Percentiles rank a stretch among this genome's conserved stretches.
Evolutionary conservation across 1,139 yeast genomes (phyloP).

Genomic region (Candida tunisiensis): DNA sequence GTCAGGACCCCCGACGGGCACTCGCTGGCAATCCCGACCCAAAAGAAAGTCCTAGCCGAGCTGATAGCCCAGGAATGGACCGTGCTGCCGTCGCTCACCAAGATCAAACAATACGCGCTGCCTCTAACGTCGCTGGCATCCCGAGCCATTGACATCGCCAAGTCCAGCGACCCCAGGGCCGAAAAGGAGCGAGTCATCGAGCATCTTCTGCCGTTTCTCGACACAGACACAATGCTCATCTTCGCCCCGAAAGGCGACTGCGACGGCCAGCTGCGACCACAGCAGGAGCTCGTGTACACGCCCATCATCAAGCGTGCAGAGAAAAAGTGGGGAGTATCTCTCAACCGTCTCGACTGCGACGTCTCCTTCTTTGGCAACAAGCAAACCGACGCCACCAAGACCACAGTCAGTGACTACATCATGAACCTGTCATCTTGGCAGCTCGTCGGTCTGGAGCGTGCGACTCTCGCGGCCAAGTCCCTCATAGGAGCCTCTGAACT

Average conservation of each 20-base stretch:
- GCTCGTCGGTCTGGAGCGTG: constrained; percentile 75
- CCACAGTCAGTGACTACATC: constrained; percentile 51
- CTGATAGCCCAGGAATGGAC: constrained; percentile 83
- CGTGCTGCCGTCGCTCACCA: constrained; percentile 46
- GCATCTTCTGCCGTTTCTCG: constrained; percentile 56
- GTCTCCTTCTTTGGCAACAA: constrained; percentile 57
- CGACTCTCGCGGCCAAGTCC: constrained; percentile 73
- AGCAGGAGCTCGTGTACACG: constrained; percentile 58
- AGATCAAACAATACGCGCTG: constrained; percentile 62
- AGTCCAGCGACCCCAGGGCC: constrained; percentile 8
- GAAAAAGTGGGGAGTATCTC: constrained; percentile 31
- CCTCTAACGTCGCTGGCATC: constrained; percentile 83
- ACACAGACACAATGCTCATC: constrained; percentile 83
- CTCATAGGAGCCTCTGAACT: constrained; percentile 39
- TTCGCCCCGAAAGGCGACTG: constrained; percentile 73
- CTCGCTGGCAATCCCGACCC: constrained; percentile 43
- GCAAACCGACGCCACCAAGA: constrained; percentile 44
- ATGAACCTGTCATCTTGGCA: constrained; percentile 51
- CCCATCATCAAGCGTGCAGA: constrained; percentile 63
- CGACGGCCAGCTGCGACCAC: constrained; percentile 62
- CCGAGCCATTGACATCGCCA: constrained; percentile 52
- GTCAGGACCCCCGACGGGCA: constrained; percentile 77
- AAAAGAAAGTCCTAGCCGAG: constrained; percentile 46
- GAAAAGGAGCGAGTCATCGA: constrained; percentile 13
- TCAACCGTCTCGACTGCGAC: constrained; percentile 64